Evolutionary conservation across 2,329 filamentous ascomycete genomes (phyloP).

Genomic region (Ascochyta lentis): DNA sequence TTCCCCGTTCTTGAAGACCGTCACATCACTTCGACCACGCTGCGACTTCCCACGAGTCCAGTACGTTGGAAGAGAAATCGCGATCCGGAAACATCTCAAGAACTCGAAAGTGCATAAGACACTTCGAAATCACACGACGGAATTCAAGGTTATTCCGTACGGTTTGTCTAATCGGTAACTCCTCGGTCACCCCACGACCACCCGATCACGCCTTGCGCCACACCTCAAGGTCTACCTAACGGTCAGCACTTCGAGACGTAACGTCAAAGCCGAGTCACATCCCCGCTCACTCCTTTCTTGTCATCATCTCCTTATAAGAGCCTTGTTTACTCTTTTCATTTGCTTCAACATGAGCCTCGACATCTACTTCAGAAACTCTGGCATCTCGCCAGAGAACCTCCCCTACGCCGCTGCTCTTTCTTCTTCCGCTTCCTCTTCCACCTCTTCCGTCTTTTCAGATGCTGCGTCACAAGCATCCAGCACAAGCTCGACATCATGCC

Average conservation of each 20-base stretch:
- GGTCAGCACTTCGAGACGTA: conserved; percentile 48
- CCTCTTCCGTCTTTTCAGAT: conserved; percentile 79
- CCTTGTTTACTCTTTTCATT: conserved; percentile 29
- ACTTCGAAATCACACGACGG: conserved; percentile 45
- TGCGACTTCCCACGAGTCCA: conserved; percentile 20
- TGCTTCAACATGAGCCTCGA: conserved; percentile 50
- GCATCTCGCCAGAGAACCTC: conserved; percentile 50
- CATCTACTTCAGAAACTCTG: conserved; percentile 42
- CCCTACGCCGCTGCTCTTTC: conserved; percentile 75
- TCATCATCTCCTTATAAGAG: conserved; percentile 27
- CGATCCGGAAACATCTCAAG: conserved; percentile 29
- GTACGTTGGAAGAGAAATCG: conserved; percentile 24
- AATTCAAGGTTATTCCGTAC: conserved; percentile 43
- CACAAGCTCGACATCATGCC: conserved; percentile 66
- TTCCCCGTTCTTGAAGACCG: conserved; percentile 20
- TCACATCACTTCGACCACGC: conserved; percentile 20
- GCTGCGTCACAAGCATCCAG: conserved; percentile 72
- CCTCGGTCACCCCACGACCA: conserved; percentile 51
- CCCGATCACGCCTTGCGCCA: conserved; percentile 42
- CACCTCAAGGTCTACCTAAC: conserved; percentile 44
- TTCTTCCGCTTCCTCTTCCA: conserved; percentile 77
- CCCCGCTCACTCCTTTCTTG: conserved; percentile 44
- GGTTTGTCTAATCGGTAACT: conserved; percentile 51
- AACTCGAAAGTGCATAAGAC: conserved; percentile 27
- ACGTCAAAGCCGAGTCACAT: conserved; percentile 37